Evolutionary conservation across 352 stramenopile genomes (phyloP).

Genomic region (Bremia lactucae): DNA sequence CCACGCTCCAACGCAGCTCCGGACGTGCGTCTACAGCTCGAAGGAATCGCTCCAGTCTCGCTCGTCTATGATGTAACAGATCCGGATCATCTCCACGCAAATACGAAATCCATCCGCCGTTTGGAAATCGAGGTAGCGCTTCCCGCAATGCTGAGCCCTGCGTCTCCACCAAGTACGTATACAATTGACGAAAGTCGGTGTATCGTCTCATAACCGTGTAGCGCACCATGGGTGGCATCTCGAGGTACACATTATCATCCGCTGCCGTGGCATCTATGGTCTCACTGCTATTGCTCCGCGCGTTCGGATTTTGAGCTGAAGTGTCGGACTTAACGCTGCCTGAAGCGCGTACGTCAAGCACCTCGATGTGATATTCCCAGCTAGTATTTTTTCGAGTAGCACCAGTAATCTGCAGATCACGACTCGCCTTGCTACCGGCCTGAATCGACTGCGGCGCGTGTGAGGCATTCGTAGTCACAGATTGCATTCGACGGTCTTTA

Average conservation of each 20-base stretch:
- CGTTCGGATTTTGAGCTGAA: conserved; percentile 2
- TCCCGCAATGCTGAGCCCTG: conserved; percentile 33
- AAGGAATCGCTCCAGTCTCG: conserved; percentile 52
- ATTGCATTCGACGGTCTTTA: conserved; percentile 1
- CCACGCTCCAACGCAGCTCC: conserved; percentile 45
- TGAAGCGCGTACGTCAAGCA: conserved; percentile 46
- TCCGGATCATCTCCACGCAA: conserved; percentile 61
- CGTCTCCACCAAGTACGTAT: conserved; percentile 44
- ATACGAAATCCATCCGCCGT: conserved; percentile 61
- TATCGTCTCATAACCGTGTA: conserved; percentile 75
- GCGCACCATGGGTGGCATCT: conserved; percentile 55
- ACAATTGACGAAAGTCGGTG: conserved; percentile 65
- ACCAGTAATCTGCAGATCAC: conserved; percentile 63
- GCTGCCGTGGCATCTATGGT: not conserved
- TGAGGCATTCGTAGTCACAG: not conserved
- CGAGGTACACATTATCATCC: conserved; percentile 20
- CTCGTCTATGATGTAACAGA: conserved; percentile 52
- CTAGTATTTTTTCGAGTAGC: conserved; percentile 50
- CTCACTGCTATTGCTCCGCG: not conserved
- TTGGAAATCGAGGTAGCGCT: conserved; percentile 50
- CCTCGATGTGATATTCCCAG: conserved; percentile 77
- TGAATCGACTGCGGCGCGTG: conserved; percentile 7
- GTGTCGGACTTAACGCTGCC: conserved; percentile 8
- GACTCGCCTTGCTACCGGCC: conserved; percentile 19
- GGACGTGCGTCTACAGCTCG: conserved; percentile 45